Base-by-base conservation (phyloP, 192 early-diverging fungal species). In the Phycomyces blakesleeanus region DNA sequence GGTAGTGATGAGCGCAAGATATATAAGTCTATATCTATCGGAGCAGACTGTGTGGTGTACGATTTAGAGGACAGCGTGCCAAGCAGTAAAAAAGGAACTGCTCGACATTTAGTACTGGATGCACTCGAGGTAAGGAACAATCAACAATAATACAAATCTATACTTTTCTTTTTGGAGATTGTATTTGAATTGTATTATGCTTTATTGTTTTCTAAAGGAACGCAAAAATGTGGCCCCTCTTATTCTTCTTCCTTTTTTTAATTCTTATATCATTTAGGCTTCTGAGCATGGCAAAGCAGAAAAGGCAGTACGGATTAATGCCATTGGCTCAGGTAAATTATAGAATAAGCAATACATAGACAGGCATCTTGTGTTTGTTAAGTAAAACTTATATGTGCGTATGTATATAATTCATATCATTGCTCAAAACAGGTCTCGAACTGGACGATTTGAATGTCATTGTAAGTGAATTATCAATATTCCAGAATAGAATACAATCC, bases 41-140 rank as follows among this genome's bases (percentile, higher is more conserved):
- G 49, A 7, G 91, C 88, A 2, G 96, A 98, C 74, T 89, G 87
- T 67, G 73, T 95, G 20, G 89, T 95, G 37, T 95, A 93, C 63
- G 96, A 98, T 66, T 79, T 98, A 3, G 96, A 98, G 63, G 96
- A 98, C 73, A 87, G 92, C 18, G 96, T 98, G 0, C 78, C 91
- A 0, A 51, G 83, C 14, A 91, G 87, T 73, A 84, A 88, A 57
- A 98, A 98, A 69, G 87, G 85, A 16, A 81, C 78, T 39, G 93
- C 93, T 5, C 83, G 93, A 42, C 56, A 81, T 39, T 76, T 87
- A 66, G 86, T 95, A 0, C 82, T 85, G 56, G 72, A 89, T 57
- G 91, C 91, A 14, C 76, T 88, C 20, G 80, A 79, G 55, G 76
- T 77, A 41, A n/a, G n/a, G n/a, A n/a, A n/a, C n/a, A n/a, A n/a